Evolutionary conservation across 2,329 filamentous ascomycete genomes (phyloP).

Genomic region (Colletotrichum tofieldiae): DNA sequence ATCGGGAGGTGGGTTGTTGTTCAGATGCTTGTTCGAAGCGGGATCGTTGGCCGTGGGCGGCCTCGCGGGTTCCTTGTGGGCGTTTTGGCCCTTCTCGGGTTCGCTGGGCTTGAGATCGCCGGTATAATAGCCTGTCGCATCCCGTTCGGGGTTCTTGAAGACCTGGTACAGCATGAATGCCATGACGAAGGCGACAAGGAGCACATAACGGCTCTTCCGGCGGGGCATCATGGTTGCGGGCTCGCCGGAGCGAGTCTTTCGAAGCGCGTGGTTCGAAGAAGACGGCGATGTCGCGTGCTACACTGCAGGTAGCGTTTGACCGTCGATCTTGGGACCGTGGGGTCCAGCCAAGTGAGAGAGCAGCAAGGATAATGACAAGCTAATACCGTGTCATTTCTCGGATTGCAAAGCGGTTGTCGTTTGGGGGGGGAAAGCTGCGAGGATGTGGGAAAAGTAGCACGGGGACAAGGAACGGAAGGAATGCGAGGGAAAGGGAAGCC

Average conservation of each 20-base stretch:
- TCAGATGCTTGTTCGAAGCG: constrained; percentile 27
- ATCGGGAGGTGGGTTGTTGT: constrained; percentile 41
- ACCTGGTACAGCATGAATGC: constrained; percentile 69
- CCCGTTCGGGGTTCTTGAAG: constrained; percentile 58
- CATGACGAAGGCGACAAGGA: constrained; percentile 69
- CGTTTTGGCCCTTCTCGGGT: constrained; percentile 28
- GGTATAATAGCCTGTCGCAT: constrained; percentile 41
- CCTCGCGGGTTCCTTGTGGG: constrained; percentile 24
- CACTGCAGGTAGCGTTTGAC: constrained; percentile 27
- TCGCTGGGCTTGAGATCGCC: constrained; percentile 36
- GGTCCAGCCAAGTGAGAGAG: constrained; percentile 24
- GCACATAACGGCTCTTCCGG: constrained; percentile 74
- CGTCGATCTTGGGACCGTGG: constrained; percentile 20
- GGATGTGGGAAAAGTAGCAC: background rate
- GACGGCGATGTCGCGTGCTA: constrained; percentile 31
- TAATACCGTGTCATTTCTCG: constrained; percentile 36
- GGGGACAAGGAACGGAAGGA: constrained; percentile 26
- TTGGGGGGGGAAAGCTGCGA: background rate
- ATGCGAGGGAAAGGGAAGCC: constrained; percentile 9
- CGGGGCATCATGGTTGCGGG: constrained; percentile 65
- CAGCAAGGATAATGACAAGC: constrained; percentile 15
- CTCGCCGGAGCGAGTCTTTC: constrained; percentile 32
- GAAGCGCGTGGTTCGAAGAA: background rate
- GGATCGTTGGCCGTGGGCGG: constrained; percentile 34
- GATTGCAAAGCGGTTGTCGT: constrained; percentile 10